These are phyloP conservation scores for Eimeria sp. DNA, from an alignment of 169 alveolate genomes.

Conservation along the genomic window DNA sequence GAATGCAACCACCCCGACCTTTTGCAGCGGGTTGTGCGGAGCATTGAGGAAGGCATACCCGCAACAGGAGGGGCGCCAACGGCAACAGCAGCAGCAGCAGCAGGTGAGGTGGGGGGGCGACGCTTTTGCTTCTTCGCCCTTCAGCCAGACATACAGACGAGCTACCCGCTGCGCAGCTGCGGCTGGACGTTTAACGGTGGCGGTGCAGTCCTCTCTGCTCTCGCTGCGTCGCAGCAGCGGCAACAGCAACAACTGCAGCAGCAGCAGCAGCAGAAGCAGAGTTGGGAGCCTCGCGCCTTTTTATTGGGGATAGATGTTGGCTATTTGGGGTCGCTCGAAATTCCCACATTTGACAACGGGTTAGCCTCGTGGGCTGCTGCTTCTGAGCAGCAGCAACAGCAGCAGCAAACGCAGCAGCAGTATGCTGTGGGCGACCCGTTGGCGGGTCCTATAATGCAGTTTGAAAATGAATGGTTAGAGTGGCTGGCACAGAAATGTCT, in stretches of 20 bases:
- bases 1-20: conserved; percentile 58
- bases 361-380: conserved; percentile 49
- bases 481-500: background rate
- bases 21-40: conserved; percentile 37
- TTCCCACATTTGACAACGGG: background rate
- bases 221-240: conserved; percentile 22
- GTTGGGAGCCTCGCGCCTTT: conserved; percentile 17
- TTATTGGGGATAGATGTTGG: conserved; percentile 31
- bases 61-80: conserved; percentile 23
- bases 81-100: conserved; percentile 35
- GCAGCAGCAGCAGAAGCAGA: conserved; percentile 25
- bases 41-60: background rate
- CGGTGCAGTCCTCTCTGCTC: background rate
- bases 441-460: conserved; percentile 37
- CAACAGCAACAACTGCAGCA: conserved; percentile 45
- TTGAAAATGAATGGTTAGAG: background rate
- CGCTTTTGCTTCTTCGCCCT: conserved; percentile 31
- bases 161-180: conserved; percentile 49
- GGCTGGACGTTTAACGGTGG: conserved; percentile 63
- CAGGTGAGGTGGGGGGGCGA: background rate
- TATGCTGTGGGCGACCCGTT: background rate
- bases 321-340: conserved; percentile 6
- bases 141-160: conserved; percentile 52
- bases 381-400: conserved; percentile 66
- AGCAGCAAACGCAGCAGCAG: conserved; percentile 9